Base-by-base conservation (phyloP, 768 basidiomycete species). In the Calvatia gigantea region DNA sequence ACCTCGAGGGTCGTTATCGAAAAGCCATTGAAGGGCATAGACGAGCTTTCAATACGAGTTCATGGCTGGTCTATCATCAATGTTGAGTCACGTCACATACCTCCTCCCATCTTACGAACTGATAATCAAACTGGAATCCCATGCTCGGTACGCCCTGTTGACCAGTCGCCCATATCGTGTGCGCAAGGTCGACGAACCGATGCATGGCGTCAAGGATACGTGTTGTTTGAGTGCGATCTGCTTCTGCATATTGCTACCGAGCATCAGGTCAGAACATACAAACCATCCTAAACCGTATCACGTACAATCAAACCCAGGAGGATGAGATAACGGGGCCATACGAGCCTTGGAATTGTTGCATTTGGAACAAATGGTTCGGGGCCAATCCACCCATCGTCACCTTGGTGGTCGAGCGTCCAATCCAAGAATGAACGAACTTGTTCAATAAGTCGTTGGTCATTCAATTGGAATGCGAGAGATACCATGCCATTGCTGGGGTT, bases 91-190 rank as follows among this genome's bases (percentile, higher is more conserved):
- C 29, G 3, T 1, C 11, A 17, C 62, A 21, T 41, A 72, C 74
- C 65, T 75, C 75, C 61, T 75, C 75, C 73, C 71, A 75, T 17
- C 75, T 67, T 4, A 76, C 75, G 32, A 58, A 74, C 44, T 76
- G 75, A 54, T 75, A 75, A 47, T 71, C 70, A 37, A 70, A 75
- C 53, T 76, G 71, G 63, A 75, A 75, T 1, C 75, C 75, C 58
- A 70, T 66, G 2, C 66, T 69, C 1, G 67, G 67, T 9, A 60
- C 62, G 4, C 74, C 74, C 60, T 74, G 68, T 43, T 70, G 64
- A 9, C 67, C 67, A 0, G 65, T 73, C 45, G 67, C 67, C 66
- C 70, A 76, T 14, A 73, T 66, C 2, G 66, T 66, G 60, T 76
- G 66, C 1, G 61, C 68, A 1, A 74, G 65, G 0, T 69, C 60